Conservation (phyloP, 2,329 filamentous ascomycete genomes). For the Colletotrichum sp. region DNA sequence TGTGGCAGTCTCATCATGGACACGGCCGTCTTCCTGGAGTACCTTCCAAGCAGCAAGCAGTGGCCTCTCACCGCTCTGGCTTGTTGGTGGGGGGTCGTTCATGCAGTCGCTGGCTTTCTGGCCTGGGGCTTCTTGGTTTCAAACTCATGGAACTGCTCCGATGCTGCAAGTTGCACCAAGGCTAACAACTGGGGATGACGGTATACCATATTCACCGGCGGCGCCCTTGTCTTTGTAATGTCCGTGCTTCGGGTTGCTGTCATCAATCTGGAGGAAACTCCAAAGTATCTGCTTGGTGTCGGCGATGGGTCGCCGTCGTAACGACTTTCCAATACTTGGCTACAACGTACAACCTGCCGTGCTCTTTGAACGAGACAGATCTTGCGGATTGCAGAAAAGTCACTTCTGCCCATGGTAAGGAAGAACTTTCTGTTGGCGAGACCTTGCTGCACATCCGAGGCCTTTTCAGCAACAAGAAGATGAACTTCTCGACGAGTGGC, state of each 20-base stretch:
- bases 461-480: not conserved
- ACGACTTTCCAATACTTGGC: not conserved
- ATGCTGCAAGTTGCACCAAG: not conserved
- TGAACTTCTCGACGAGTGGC: not conserved
- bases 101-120: not conserved
- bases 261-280: not conserved
- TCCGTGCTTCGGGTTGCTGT: not conserved
- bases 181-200: not conserved
- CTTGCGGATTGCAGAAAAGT: not conserved
- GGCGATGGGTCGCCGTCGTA: not conserved
- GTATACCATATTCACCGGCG: not conserved
- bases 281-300: not conserved
- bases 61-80: not conserved
- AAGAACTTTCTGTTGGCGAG: not conserved
- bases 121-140: not conserved
- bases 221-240: not conserved
- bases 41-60: not conserved
- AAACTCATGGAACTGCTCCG: not conserved
- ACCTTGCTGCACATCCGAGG: not conserved
- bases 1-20: not conserved
- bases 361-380: not conserved
- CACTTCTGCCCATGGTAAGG: not conserved
- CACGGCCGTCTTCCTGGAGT: not conserved
- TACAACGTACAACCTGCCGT: not conserved
- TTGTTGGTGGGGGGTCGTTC: not conserved